Evolutionary conservation across 805 yeast genomes (phyloP).

Genomic region (Kuraishia cidri): DNA sequence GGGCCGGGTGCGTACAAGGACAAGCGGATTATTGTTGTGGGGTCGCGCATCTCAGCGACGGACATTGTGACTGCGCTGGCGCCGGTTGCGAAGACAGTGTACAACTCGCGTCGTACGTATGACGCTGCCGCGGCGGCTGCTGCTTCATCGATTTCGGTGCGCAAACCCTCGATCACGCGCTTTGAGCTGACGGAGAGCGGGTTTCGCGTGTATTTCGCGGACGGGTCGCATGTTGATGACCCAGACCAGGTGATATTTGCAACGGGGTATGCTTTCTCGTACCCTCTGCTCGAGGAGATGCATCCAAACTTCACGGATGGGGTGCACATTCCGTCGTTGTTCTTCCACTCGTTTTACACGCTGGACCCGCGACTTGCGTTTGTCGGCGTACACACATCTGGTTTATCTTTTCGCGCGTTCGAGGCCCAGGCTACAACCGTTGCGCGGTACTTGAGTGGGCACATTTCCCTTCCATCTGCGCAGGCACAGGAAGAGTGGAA

Average conservation of each 20-base stretch:
- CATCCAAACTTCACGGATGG: conserved; percentile 18
- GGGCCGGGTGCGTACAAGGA: conserved; percentile 10
- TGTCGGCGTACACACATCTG: conserved; percentile 28
- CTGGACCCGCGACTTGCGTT: conserved; percentile 23
- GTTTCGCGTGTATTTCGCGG: conserved; percentile 12
- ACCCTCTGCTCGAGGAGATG: conserved; percentile 12
- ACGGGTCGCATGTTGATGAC: conserved; percentile 9
- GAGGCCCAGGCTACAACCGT: conserved; percentile 30
- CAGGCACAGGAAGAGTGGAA: conserved; percentile 22
- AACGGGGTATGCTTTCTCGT: conserved; percentile 17
- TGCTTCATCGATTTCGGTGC: neutral
- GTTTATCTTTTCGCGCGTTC: conserved; percentile 27
- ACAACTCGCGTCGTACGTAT: conserved; percentile 1
- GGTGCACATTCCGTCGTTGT: conserved; percentile 17
- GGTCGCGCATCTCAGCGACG: conserved; percentile 18
- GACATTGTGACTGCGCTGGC: conserved; percentile 13
- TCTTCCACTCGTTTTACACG: conserved; percentile 22
- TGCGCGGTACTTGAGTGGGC: conserved; percentile 22
- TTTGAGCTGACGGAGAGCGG: conserved; percentile 7
- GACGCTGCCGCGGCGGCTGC: neutral
- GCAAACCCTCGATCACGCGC: conserved; percentile 17
- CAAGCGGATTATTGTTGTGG: conserved; percentile 16
- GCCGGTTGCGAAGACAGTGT: neutral
- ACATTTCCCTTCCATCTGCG: conserved; percentile 18
- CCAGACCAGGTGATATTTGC: conserved; percentile 15